Evolutionary conservation across 441 rosid genomes (phyloP), one percentile per base, ranked within the genome.

Genomic region (Brassica balearica): DNA sequence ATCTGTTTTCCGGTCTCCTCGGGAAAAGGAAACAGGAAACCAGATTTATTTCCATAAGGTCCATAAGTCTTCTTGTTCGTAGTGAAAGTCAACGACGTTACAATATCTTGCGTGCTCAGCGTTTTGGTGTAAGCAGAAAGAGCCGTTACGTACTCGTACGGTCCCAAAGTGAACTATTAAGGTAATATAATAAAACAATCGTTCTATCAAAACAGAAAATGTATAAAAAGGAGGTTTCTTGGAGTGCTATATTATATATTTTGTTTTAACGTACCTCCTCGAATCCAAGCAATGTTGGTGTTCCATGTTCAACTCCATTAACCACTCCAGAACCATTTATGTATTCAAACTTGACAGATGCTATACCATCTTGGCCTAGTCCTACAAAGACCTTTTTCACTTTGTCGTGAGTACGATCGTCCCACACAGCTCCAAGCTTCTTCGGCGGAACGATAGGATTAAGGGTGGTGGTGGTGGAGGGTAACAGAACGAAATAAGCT

Each of bases 111-210:
- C 5, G 79, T n/a, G 9, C 9, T 8, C 32, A 70, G 32, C 9
- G 38, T 38, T 43, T 43, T 43, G 51, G n/a, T 43, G 74, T 80
- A 80, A 69, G 72, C 76, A 65, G 72, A 53, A 1, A 80, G 41
- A 12, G 79, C 55, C 36, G 76, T 80, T 20, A 80, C 43, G 76
- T 80, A 75, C 80, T 80, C 83, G 66, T 79, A 71, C 11, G 82
- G 7, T 22, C 0, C 75, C 75, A 79, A 59, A 62, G 74, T 74
- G 69, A 78, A 73, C 82, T 78, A 23, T 56, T 56, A 10, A 41
- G 10, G 48, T 41, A 41, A 17, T 17, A 56, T n/a, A 51, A 14
- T 0, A 55, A 17, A 55, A 56, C 4, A 41, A 10, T 25, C 19
- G 19, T 19, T 19, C 19, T 19, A 19, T 19, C 19, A 19, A 19